Base-by-base conservation (phyloP, 345 rosid species). In the Microthlaspi erraticum region DNA sequence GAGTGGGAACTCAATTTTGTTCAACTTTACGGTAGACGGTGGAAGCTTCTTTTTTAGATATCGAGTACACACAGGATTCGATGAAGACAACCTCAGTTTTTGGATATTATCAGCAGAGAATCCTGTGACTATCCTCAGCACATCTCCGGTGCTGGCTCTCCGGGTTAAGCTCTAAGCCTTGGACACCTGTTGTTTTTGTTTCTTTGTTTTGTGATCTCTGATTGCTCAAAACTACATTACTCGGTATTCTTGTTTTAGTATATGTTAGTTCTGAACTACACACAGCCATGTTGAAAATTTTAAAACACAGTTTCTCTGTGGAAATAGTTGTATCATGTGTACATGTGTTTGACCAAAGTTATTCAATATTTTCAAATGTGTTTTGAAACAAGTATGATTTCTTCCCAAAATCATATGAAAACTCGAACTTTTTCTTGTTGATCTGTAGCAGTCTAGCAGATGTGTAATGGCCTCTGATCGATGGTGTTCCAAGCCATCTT, bases 1-100 rank as follows among this genome's bases (percentile, higher is more conserved):
- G 34, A 49, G 33, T 49, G 51, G 60, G 12, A 60, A 70, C 74
- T 60, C 74, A 23, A 1, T 64, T 8, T 23, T 64, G 57, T 18
- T 49, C 16, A 60, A 48, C 0, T 10, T 14, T 10, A 7, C 1
- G 36, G 8, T 7, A 44, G 16, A 17, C 13, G 8, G 34, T 69
- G 38, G 0, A 38, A 50, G 14, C 1, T 37, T 2, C 34, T 7
- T 37, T 4, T 65, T 37, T n/a, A 64, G 36, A 20, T 68, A 68
- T 42, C 55, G 34, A 11, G 36, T 26, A 26, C 29, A 26, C 29
- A 26, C 54, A 16, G 16, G 16, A 14, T 10, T 5, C 0, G 29
- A 1, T 1, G 55, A 19, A 34, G 54, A 44, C 0, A 12, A 10
- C 3, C 29, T 10, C 37, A 29, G 8, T 14, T 7, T 9, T 29